A percentile compares a stretch with the other conserved stretches of the same genome.
These are phyloP conservation scores for Nepenthes alata DNA, from an alignment of 179 eudicot genomes.

Conservation along the genomic window DNA sequence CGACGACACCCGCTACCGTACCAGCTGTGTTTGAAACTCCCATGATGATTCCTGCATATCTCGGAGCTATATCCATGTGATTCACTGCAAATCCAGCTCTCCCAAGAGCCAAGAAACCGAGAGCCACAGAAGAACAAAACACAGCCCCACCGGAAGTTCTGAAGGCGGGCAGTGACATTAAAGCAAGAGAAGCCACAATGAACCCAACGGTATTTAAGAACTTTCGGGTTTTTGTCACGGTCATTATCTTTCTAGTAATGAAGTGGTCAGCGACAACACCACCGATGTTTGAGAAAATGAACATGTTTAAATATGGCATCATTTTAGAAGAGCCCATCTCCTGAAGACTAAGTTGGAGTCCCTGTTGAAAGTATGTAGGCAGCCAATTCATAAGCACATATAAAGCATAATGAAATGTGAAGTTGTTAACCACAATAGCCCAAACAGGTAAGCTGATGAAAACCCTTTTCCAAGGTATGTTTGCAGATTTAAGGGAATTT, in stretches of 20 bases:
- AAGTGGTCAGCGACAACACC: constrained; percentile 76
- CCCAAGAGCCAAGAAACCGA: constrained; percentile 87
- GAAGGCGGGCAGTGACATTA: constrained; percentile 54
- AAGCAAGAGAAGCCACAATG: constrained; percentile 65
- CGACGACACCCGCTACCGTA: constrained; percentile 84
- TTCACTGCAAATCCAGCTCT: constrained; percentile 98
- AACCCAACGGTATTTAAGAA: constrained; percentile 73
- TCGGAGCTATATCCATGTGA: constrained; percentile 97
- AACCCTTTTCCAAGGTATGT: constrained; percentile 77
- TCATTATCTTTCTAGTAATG: constrained; percentile 51
- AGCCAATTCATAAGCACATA: constrained; percentile 96
- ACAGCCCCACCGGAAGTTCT: constrained; percentile 72
- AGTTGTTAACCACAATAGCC: constrained; percentile 89
- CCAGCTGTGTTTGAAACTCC: constrained; percentile 97
- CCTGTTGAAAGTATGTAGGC: constrained; percentile 84
- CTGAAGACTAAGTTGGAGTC: constrained; percentile 79
- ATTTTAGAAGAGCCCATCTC: constrained; percentile 97
- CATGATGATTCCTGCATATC: constrained; percentile 93
- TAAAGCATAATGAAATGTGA: constrained; percentile 85
- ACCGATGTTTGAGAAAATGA: constrained; percentile 65
- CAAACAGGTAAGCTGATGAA: constrained; percentile 68
- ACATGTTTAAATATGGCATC: constrained; percentile 93
- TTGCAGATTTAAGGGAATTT: constrained; percentile 22
- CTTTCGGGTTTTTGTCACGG: constrained; percentile 68
- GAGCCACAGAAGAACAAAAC: constrained; percentile 80